A percentile compares a stretch with the other conserved stretches of the same genome.
These are phyloP conservation scores for Diutina pseudorugosa DNA, from an alignment of 1,139 yeast species.

Conservation along the genomic window DNA sequence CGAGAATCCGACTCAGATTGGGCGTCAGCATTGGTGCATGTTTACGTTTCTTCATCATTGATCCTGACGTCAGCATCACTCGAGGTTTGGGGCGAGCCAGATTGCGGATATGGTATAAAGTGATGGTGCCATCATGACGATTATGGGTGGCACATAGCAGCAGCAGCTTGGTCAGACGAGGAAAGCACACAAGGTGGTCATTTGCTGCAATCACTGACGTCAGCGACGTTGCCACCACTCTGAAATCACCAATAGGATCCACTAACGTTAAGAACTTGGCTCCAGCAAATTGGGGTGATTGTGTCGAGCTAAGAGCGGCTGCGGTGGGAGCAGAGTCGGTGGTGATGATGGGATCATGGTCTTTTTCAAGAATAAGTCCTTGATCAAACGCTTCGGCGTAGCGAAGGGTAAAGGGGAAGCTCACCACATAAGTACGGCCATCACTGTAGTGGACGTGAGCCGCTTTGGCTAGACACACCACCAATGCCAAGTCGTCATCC, in stretches of 20 bases:
- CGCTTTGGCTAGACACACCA: conserved; percentile 37
- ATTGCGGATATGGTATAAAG: conserved; percentile 40
- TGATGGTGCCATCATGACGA: conserved; percentile 27
- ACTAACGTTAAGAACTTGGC: conserved; percentile 40
- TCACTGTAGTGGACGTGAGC: conserved; percentile 45
- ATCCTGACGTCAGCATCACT: too few species aligned
- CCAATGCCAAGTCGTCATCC: conserved; percentile 20
- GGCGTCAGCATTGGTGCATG: conserved; percentile 25
- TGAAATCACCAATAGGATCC: conserved; percentile 61
- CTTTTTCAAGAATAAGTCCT: conserved; percentile 53
- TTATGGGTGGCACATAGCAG: conserved; percentile 45
- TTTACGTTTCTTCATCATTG: conserved; percentile 14
- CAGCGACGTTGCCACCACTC: conserved; percentile 57
- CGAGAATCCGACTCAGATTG: conserved; percentile 29
- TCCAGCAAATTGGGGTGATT: conserved; percentile 10
- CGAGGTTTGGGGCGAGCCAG: conserved; percentile 16
- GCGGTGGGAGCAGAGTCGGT: not conserved
- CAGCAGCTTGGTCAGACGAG: conserved; percentile 20
- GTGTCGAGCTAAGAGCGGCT: not conserved
- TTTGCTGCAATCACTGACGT: conserved; percentile 49
- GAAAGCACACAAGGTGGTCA: conserved; percentile 46
- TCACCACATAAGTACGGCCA: conserved; percentile 46
- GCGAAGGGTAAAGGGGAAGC: conserved; percentile 50
- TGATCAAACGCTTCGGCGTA: conserved; percentile 47
- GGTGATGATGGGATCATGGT: conserved; percentile 12